Percentiles rank a stretch among this genome's conserved stretches.
Conservation (phyloP, 176 grass and related monocot species). For the Zizania latifolia region DNA sequence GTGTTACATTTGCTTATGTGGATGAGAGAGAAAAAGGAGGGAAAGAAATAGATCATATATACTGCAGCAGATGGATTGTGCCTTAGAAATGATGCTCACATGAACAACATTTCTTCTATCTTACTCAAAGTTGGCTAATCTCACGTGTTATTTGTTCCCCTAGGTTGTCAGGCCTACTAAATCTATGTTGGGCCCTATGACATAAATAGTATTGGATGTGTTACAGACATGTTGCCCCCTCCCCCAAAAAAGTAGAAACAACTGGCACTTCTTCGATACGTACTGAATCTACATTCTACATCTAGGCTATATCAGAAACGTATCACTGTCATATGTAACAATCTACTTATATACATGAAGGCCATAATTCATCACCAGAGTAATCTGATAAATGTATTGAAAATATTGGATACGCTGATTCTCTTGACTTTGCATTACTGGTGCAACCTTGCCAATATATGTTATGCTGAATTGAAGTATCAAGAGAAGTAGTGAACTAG, state of each 20-base stretch:
- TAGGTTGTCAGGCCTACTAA: too few species aligned
- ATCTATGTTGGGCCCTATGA: too few species aligned
- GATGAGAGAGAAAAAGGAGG: too few species aligned
- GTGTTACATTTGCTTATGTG: too few species aligned
- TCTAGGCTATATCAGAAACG: neutral
- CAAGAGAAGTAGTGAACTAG: constrained; percentile 2
- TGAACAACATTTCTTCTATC: too few species aligned
- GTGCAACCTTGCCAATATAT: neutral
- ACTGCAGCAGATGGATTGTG: too few species aligned
- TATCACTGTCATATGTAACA: neutral
- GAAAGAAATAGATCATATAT: too few species aligned
- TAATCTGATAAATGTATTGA: neutral
- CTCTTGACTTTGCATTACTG: neutral
- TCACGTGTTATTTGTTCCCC: too few species aligned
- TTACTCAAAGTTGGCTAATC: too few species aligned
- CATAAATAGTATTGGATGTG: too few species aligned
- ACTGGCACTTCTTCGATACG: neutral
- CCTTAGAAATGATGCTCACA: too few species aligned
- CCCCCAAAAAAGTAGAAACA: neutral
- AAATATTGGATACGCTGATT: neutral
- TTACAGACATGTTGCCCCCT: too few species aligned
- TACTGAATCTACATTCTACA: neutral
- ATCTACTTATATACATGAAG: neutral
- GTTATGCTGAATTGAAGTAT: constrained; percentile 4
- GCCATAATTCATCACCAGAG: neutral